Conservation (phyloP, 805 yeast genomes). For the Candida pini region DNA sequence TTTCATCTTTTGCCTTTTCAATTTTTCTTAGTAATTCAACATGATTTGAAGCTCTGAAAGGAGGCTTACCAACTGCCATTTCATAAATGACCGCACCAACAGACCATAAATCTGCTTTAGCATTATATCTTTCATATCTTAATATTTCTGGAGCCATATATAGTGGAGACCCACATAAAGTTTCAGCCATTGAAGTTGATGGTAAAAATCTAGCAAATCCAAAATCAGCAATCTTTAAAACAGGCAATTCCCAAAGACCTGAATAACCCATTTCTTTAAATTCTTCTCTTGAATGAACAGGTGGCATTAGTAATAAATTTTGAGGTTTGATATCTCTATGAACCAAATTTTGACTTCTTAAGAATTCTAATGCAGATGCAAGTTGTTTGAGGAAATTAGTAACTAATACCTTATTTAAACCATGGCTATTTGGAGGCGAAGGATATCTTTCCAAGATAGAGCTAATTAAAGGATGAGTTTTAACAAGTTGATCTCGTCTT, state of each 20-base stretch:
- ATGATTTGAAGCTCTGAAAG: slow-evolving; percentile 90
- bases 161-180: slow-evolving; percentile 94
- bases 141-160: slow-evolving; percentile 99
- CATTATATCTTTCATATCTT: slow-evolving; percentile 91
- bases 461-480: slow-evolving; percentile 72
- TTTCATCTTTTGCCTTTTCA: slow-evolving; percentile 72
- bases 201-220: slow-evolving; percentile 97
- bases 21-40: slow-evolving; percentile 83
- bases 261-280: slow-evolving; percentile 55
- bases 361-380: slow-evolving; percentile 74
- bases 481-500: slow-evolving; percentile 62
- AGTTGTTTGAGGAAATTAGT: slow-evolving; percentile 84
- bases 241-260: slow-evolving; percentile 86
- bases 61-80: slow-evolving; percentile 95
- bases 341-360: slow-evolving; percentile 78
- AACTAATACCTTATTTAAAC: slow-evolving; percentile 73
- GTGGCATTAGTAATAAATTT: slow-evolving; percentile 77
- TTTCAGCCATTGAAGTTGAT: slow-evolving; percentile 90
- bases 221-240: slow-evolving; percentile 91
- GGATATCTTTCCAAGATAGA: slow-evolving; percentile 79
- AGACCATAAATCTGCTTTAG: slow-evolving; percentile 97
- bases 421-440: slow-evolving; percentile 67
- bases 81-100: slow-evolving; percentile 95
- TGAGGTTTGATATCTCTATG: slow-evolving; percentile 97
- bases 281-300: slow-evolving; percentile 56